Conservation (phyloP, 164 flowering plant genomes). For the Vitis vinifera region DNA sequence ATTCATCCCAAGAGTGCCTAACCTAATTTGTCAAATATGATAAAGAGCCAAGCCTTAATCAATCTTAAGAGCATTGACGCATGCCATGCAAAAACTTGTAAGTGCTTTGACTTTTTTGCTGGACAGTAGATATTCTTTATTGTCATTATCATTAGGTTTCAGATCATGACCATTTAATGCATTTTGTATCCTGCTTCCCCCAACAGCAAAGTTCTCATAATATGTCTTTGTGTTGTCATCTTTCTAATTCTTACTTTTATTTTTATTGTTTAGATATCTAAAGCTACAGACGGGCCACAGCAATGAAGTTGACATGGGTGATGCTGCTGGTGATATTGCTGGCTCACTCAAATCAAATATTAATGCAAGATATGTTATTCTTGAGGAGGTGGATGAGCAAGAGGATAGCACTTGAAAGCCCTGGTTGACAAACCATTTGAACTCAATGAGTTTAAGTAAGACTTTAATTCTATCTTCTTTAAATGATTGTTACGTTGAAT, state of each 20-base stretch:
- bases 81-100: no score
- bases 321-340: neutral
- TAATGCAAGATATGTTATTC: conserved; percentile 78
- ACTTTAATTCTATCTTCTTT: neutral
- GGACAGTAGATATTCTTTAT: no score
- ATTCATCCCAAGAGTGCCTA: no score
- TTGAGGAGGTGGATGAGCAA: conserved; percentile 79
- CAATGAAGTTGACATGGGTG: conserved; percentile 26
- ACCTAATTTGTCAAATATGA: no score
- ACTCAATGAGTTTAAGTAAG: conserved; percentile 6
- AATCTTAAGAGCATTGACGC: no score
- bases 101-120: no score
- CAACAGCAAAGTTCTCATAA: no score
- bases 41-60: no score
- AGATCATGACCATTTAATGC: no score
- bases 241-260: neutral
- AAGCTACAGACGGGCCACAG: conserved; percentile 56
- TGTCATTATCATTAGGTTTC: no score
- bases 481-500: neutral
- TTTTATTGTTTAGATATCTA: conserved; percentile 49
- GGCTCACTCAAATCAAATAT: conserved; percentile 27
- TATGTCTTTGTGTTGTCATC: neutral
- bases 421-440: neutral
- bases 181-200: no score
- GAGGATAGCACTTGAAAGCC: conserved; percentile 38